These are phyloP conservation scores for Colletotrichum sp. DNA, from an alignment of 2,329 filamentous ascomycete genomes.

Conservation along the genomic window DNA sequence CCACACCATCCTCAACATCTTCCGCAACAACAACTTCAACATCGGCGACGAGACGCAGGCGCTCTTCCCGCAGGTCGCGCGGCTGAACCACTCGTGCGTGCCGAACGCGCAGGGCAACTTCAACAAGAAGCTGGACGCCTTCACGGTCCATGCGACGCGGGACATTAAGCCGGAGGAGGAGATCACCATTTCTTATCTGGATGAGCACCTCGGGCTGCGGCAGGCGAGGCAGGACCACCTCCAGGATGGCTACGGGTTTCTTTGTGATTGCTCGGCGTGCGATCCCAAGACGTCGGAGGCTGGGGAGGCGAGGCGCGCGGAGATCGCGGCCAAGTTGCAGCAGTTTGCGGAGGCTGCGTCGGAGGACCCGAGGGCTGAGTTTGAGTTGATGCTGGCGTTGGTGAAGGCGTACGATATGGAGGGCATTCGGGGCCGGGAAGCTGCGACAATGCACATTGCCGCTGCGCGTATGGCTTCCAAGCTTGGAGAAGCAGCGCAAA, in stretches of 20 bases:
- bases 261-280: slow-evolving; percentile 2
- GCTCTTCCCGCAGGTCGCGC: slow-evolving; percentile 10
- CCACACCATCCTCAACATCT: slow-evolving; percentile 19
- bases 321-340: neutral
- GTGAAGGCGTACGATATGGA: slow-evolving; percentile 2
- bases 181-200: slow-evolving; percentile 18
- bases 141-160: slow-evolving; percentile 11
- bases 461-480: neutral
- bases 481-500: neutral
- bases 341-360: neutral
- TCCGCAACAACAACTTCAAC: slow-evolving; percentile 19
- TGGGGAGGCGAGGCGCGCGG: neutral
- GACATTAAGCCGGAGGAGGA: slow-evolving; percentile 7
- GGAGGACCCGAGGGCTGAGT: neutral
- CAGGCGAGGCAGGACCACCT: neutral
- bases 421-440: slow-evolving; percentile 7
- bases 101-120: slow-evolving; percentile 18
- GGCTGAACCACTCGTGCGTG: slow-evolving; percentile 16
- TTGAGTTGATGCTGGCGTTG: neutral
- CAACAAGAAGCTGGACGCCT: neutral
- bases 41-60: neutral
- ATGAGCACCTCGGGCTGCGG: slow-evolving; percentile 1
- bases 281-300: neutral
- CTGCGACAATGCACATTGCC: slow-evolving; percentile 1
- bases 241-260: neutral